Conservation (phyloP, 805 yeast genomes). For the Wickerhamiella hasegawae region DNA sequence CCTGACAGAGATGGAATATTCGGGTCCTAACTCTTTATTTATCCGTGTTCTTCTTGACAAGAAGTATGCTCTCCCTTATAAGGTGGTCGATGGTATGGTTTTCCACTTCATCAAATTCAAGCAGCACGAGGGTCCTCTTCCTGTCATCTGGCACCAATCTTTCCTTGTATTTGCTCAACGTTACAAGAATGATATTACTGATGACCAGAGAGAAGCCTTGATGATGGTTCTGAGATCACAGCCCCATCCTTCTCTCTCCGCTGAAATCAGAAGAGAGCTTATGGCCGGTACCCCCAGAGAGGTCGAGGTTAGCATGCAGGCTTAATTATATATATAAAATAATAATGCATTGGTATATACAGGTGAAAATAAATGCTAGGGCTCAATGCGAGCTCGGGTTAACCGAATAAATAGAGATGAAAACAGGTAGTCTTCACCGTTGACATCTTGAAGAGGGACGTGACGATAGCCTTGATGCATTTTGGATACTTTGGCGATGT, state of each 20-base stretch:
- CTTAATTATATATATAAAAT: neutral
- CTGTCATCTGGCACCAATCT: conserved; percentile 96
- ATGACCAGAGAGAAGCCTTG: conserved; percentile 89
- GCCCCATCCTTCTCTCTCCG: conserved; percentile 76
- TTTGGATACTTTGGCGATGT: conserved; percentile 43
- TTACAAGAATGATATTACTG: conserved; percentile 95
- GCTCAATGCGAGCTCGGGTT: neutral
- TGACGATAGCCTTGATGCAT: conserved; percentile 72
- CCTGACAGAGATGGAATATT: conserved; percentile 63
- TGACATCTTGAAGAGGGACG: conserved; percentile 53
- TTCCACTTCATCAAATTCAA: conserved; percentile 89
- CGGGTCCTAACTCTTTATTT: conserved; percentile 80
- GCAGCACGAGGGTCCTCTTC: conserved; percentile 39
- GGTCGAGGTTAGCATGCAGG: neutral
- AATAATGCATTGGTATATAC: too few relatives aligned
- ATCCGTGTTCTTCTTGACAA: conserved; percentile 81
- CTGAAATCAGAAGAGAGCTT: conserved; percentile 87
- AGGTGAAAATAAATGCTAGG: neutral
- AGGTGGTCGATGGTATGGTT: conserved; percentile 85
- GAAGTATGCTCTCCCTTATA: conserved; percentile 92
- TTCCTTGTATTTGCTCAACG: conserved; percentile 88
- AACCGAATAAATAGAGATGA: conserved; percentile 34
- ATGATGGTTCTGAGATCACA: conserved; percentile 83
- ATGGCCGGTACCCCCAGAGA: conserved; percentile 43
- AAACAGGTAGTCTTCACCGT: conserved; percentile 64